These are phyloP conservation scores for Helenozyma rhizophorensis DNA, from an alignment of 805 yeast genomes.

Conservation along the genomic window DNA sequence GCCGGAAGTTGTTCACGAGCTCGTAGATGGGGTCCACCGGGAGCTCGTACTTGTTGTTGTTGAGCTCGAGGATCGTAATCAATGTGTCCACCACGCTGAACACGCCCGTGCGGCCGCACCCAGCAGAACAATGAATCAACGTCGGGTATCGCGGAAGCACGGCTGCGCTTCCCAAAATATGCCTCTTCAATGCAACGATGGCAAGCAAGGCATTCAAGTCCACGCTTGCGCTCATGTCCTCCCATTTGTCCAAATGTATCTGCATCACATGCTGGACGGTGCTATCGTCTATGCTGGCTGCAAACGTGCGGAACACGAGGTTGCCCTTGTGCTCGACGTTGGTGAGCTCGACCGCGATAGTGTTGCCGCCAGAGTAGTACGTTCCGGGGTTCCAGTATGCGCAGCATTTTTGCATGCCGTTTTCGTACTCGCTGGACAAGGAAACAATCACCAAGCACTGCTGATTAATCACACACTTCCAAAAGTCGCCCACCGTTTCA, in stretches of 20 bases:
- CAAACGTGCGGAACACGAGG: constrained; percentile 14
- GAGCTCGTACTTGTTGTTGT: constrained; percentile 10
- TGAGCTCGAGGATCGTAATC: constrained; percentile 27
- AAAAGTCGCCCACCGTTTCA: constrained; percentile 77
- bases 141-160: constrained; percentile 30
- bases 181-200: constrained; percentile 30
- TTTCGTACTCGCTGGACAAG: constrained; percentile 71
- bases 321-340: constrained; percentile 9
- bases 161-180: constrained; percentile 6
- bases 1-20: constrained; percentile 44
- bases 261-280: constrained; percentile 53
- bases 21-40: constrained; percentile 40
- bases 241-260: constrained; percentile 78
- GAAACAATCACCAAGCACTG: constrained; percentile 65
- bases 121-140: constrained; percentile 81
- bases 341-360: constrained; percentile 25
- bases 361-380: constrained; percentile 32
- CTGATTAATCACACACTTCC: constrained; percentile 70
- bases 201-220: constrained; percentile 55
- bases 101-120: constrained; percentile 89
- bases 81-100: constrained; percentile 67
- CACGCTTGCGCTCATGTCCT: constrained; percentile 67
- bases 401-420: constrained; percentile 71
- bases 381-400: constrained; percentile 71
- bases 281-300: constrained; percentile 8